These are phyloP conservation scores for Saccharomycopsis sp. DNA, from an alignment of 805 yeast species.

Conservation along the genomic window DNA sequence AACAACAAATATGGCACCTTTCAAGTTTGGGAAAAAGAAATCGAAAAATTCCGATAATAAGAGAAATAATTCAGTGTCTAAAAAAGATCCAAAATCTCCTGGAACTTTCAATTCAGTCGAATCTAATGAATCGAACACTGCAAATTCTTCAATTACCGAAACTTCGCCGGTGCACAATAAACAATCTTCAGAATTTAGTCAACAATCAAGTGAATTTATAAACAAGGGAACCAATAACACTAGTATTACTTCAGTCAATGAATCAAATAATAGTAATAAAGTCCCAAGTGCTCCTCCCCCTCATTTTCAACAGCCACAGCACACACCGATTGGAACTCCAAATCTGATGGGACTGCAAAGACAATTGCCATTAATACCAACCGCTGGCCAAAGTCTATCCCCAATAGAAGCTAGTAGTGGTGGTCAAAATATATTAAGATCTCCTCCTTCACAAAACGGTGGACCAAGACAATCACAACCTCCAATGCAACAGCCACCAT, in stretches of 20 bases:
- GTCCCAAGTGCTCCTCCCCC: too few species aligned
- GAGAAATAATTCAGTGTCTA: slow-evolving; percentile 13
- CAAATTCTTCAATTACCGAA: slow-evolving; percentile 22
- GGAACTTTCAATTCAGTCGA: slow-evolving; percentile 21
- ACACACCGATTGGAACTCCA: slow-evolving; percentile 18
- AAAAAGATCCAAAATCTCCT: slow-evolving; percentile 18
- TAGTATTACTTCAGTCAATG: too few species aligned
- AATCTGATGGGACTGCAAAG: slow-evolving; percentile 7
- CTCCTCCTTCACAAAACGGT: slow-evolving; percentile 2
- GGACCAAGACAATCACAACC: too few species aligned
- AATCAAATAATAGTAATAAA: too few species aligned
- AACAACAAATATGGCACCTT: slow-evolving; percentile 46
- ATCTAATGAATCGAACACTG: slow-evolving; percentile 23
- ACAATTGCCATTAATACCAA: slow-evolving; percentile 20
- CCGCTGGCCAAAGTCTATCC: slow-evolving; percentile 22
- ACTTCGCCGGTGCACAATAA: slow-evolving; percentile 20
- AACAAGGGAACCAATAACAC: slow-evolving; percentile 10
- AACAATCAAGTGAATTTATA: slow-evolving; percentile 11
- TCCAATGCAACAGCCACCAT: too few species aligned
- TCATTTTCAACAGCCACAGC: slow-evolving; percentile 22
- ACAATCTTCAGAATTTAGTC: slow-evolving; percentile 9
- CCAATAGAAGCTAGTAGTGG: too few species aligned
- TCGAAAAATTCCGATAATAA: slow-evolving; percentile 14
- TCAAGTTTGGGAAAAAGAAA: slow-evolving; percentile 45
- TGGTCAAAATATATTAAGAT: not conserved